Evolutionary conservation across 2,329 filamentous ascomycete species (phyloP), one percentile per base, ranked within the genome.

Genomic region (Neofusicoccum parvum): DNA sequence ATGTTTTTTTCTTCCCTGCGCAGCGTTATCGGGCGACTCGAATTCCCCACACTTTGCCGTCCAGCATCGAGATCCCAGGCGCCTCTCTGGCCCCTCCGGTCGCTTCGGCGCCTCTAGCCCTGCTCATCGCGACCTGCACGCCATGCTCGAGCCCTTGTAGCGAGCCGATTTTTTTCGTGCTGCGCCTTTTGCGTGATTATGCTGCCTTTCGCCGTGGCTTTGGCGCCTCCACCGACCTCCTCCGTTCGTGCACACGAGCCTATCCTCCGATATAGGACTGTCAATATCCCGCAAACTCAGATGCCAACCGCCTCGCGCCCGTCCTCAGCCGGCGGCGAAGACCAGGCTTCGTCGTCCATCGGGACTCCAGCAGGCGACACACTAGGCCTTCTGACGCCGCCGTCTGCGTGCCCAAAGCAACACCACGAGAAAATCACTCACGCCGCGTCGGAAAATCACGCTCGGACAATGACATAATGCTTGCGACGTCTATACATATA

Each of bases 221-320:
- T 7, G 12, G 17, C 27, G 39, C 15, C 39, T 46, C 14, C 41
- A 36, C 14, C 39, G 12, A n/a, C 53, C 20, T 11, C 53, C 53
- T 56, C 39, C 39, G 56, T 20, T 20, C 15, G 27, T 17, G 54
- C 37, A 43, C 34, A 17, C 39, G 54, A 37, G 20, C 53, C 17
- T 10, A 20, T 36, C 23, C 48, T 64, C 62, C 62, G 62, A 56
- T 56, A 64, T 64, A 64, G 62, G 62, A 48, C 50, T n/a, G 9
- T 23, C 23, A 23, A 23, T 23, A 23, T 23, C 56, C 41, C 56
- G 56, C 56, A 59, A 53, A 36, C 32, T 37, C 32, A n/a, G 14
- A 37, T 11, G 15, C 10, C 27, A 20, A 12, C 15, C n/a, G 50
- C 15, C 23, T 60, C 56, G 41, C 17, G 53, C 34, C 37, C 14